These are phyloP conservation scores for Tricladium varicosporioides DNA, from an alignment of 2,329 filamentous ascomycete species.

Conservation along the genomic window DNA sequence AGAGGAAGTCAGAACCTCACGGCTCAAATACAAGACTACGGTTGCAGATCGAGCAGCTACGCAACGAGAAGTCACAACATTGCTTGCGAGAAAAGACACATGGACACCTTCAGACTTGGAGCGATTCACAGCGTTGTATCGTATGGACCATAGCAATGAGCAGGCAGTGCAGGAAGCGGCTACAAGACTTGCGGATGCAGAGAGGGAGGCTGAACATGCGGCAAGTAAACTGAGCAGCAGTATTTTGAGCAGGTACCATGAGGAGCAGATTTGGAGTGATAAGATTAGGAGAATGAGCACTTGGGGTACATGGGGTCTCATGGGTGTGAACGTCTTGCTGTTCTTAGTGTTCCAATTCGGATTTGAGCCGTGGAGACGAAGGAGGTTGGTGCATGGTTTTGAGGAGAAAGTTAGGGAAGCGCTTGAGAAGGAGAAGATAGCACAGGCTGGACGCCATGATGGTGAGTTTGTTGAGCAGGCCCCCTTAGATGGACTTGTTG, in stretches of 20 bases:
- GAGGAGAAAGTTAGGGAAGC: constrained; percentile 72
- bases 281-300: constrained; percentile 95
- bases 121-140: constrained; percentile 89
- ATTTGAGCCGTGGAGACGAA: constrained; percentile 88
- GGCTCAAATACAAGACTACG: constrained; percentile 76
- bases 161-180: constrained; percentile 74
- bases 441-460: constrained; percentile 8
- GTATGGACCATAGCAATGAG: constrained; percentile 90
- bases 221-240: constrained; percentile 73
- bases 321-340: constrained; percentile 92
- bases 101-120: constrained; percentile 89
- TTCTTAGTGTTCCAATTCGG: constrained; percentile 85
- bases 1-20: constrained; percentile 65
- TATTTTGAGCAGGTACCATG: constrained; percentile 90
- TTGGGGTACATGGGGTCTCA: constrained; percentile 97
- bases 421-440: constrained; percentile 42
- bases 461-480: constrained; percentile 13
- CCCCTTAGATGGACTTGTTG: constrained; percentile 23
- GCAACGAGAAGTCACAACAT: constrained; percentile 91
- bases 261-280: constrained; percentile 99
- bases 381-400: constrained; percentile 76
- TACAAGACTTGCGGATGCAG: constrained; percentile 69
- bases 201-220: constrained; percentile 76
- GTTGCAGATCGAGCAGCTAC: constrained; percentile 81
- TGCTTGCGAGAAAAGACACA: constrained; percentile 89